These are phyloP conservation scores for Sporothrix curviconia DNA, from an alignment of 2,329 filamentous ascomycete genomes.

Conservation along the genomic window DNA sequence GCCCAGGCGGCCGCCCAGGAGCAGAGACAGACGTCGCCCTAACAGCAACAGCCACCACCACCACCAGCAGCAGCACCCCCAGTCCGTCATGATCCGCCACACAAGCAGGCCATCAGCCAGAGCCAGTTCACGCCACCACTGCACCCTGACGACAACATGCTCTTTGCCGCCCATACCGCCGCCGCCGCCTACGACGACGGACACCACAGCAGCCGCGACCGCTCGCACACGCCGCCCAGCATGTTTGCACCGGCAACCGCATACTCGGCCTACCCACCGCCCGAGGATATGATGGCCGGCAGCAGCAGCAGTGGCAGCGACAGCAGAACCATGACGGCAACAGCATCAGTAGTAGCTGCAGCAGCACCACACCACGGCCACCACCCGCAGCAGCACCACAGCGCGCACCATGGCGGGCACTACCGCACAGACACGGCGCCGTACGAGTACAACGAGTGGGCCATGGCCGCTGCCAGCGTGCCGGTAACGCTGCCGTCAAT, in stretches of 20 bases:
- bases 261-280: conserved; percentile 60
- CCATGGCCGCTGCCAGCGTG: conserved; percentile 38
- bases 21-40: conserved; percentile 14
- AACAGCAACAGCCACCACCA: conserved; percentile 23
- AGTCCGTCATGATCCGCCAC: conserved; percentile 29
- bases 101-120: conserved; percentile 37
- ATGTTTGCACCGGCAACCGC: conserved; percentile 41
- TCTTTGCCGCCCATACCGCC: conserved; percentile 43
- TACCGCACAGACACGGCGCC: not conserved
- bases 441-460: conserved; percentile 52
- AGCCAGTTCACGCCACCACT: conserved; percentile 58
- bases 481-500: conserved; percentile 58
- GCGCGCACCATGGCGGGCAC: not conserved
- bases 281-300: conserved; percentile 55
- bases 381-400: not conserved
- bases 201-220: conserved; percentile 31
- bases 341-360: conserved; percentile 20
- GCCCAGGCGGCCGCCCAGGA: conserved; percentile 20
- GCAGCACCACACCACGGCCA: not conserved
- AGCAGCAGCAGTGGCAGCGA: conserved; percentile 21
- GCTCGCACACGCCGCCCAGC: conserved; percentile 61
- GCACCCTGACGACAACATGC: conserved; percentile 55
- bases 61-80: conserved; percentile 25
- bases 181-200: not conserved
- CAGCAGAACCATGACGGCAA: conserved; percentile 19